These are phyloP conservation scores for Cruciata laevipes DNA, from an alignment of 257 asterid genomes.

Conservation along the genomic window DNA sequence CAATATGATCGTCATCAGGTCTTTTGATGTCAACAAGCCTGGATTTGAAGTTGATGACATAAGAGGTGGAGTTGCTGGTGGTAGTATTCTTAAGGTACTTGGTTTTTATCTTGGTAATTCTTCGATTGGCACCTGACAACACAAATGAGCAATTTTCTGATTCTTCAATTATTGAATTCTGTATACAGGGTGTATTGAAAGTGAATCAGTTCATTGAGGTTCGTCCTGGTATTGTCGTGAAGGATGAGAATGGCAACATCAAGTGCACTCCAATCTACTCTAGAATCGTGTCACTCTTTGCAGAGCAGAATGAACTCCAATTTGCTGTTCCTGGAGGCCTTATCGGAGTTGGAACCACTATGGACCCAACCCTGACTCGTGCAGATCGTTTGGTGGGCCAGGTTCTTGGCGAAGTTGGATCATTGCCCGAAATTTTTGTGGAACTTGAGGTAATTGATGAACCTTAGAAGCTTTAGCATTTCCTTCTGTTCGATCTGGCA, in stretches of 20 bases:
- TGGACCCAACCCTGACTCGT: conserved; percentile 98
- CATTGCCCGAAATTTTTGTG: conserved; percentile 81
- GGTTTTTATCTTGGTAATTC: too few relatives aligned
- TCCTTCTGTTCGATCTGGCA: neutral
- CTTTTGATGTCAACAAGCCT: conserved; percentile 96
- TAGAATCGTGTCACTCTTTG: conserved; percentile 78
- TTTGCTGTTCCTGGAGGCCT: conserved; percentile 99
- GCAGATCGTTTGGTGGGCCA: conserved; percentile 99
- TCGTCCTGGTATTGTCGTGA: conserved; percentile 97
- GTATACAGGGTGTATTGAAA: conserved; percentile 85
- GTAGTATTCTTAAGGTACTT: conserved; percentile 84
- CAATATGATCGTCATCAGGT: conserved; percentile 93
- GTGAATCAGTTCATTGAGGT: conserved; percentile 86
- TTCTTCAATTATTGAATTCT: conserved; percentile 4
- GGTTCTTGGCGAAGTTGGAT: conserved; percentile 98
- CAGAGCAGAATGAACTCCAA: conserved; percentile 92
- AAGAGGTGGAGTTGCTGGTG: conserved; percentile 99
- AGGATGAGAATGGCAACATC: conserved; percentile 79
- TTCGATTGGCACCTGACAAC: neutral
- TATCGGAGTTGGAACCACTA: conserved; percentile 96
- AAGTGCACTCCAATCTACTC: conserved; percentile 94
- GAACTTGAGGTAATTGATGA: conserved; percentile 70
- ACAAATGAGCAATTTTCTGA: neutral
- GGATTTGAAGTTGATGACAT: conserved; percentile 97
- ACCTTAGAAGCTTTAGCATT: neutral